These are phyloP conservation scores for Desmodesmus armatus DNA, from an alignment of 139 green algal species.

Conservation along the genomic window DNA sequence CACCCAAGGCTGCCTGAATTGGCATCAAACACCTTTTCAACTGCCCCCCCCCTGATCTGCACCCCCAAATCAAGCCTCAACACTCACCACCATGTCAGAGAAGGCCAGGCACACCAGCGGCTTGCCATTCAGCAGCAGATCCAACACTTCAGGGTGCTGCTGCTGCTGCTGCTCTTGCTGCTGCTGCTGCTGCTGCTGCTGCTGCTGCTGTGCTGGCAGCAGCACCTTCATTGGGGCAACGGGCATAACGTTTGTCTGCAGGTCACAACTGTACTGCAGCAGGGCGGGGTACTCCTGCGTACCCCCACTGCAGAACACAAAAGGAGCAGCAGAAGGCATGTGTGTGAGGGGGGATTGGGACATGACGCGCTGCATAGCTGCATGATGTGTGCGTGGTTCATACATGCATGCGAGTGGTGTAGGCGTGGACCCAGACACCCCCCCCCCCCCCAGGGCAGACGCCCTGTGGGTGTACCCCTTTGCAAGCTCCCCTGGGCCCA, in stretches of 20 bases:
- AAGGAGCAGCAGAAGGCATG: constrained; percentile 46
- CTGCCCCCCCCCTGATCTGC: background rate
- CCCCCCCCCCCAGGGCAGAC: too few species aligned
- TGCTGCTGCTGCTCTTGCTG: constrained; percentile 4
- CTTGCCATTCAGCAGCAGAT: constrained; percentile 70
- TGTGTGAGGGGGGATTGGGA: too few species aligned
- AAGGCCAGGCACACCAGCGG: constrained; percentile 85
- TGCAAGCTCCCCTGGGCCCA: too few species aligned
- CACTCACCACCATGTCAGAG: constrained; percentile 81
- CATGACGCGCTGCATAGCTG: too few species aligned
- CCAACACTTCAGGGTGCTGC: constrained; percentile 68
- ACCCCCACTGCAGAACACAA: constrained; percentile 79
- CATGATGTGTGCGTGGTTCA: too few species aligned
- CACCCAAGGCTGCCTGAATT: background rate
- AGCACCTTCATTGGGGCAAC: constrained; percentile 53
- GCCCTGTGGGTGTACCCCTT: too few species aligned
- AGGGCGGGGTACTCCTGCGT: constrained; percentile 78
- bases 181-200: constrained; percentile 15
- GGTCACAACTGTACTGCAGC: constrained; percentile 83
- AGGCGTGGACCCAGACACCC: too few species aligned
- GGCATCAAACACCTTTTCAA: background rate
- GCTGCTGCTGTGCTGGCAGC: constrained; percentile 8
- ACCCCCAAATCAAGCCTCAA: background rate
- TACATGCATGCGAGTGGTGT: too few species aligned
- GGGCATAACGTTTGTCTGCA: constrained; percentile 75